These are phyloP conservation scores for Hypoxylon cercidicola DNA, from an alignment of 495 filamentous ascomycete species.

Conservation along the genomic window DNA sequence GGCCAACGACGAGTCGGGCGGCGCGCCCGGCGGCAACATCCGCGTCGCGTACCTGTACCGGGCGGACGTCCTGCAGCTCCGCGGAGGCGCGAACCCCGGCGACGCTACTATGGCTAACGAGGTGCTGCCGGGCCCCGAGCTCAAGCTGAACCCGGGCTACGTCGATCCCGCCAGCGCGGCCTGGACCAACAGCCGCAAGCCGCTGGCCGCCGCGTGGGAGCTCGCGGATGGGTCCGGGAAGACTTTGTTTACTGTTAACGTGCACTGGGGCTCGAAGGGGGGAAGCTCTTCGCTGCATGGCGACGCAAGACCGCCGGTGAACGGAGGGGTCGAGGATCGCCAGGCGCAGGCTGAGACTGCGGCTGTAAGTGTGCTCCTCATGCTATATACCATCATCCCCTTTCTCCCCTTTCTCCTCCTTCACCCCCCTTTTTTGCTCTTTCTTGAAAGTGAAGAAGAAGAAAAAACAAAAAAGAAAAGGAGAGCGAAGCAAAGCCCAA, in stretches of 20 bases:
- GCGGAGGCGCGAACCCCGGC: constrained; percentile 59
- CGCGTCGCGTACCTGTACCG: constrained; percentile 70
- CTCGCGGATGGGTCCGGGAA: constrained; percentile 51
- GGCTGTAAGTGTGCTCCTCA: constrained; percentile 48
- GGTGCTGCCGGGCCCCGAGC: constrained; percentile 57
- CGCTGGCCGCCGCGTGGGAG: constrained; percentile 67
- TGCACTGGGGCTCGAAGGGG: constrained; percentile 67
- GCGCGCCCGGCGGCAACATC: constrained; percentile 72
- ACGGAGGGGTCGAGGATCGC: constrained; percentile 62
- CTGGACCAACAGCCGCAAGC: constrained; percentile 65
- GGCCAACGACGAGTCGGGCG: constrained; percentile 62
- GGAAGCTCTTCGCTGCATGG: constrained; percentile 66
- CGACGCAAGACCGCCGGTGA: constrained; percentile 68
- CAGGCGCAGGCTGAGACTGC: constrained; percentile 60
- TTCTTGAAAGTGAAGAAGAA: not conserved
- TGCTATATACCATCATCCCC: not conserved
- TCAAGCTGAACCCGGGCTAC: constrained; percentile 68
- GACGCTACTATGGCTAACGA: constrained; percentile 54
- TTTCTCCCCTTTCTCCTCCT: no score
- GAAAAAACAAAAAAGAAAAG: not conserved
- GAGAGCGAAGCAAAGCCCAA: no score
- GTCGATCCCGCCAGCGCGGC: constrained; percentile 65
- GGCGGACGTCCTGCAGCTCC: constrained; percentile 58
- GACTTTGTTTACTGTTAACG: constrained; percentile 69
- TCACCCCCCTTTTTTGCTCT: no score